Percentiles rank a stretch among this genome's conserved stretches.
Evolutionary conservation across 129 eudicot species (phyloP).

Genomic region (Chrysanthemum seticuspe): DNA sequence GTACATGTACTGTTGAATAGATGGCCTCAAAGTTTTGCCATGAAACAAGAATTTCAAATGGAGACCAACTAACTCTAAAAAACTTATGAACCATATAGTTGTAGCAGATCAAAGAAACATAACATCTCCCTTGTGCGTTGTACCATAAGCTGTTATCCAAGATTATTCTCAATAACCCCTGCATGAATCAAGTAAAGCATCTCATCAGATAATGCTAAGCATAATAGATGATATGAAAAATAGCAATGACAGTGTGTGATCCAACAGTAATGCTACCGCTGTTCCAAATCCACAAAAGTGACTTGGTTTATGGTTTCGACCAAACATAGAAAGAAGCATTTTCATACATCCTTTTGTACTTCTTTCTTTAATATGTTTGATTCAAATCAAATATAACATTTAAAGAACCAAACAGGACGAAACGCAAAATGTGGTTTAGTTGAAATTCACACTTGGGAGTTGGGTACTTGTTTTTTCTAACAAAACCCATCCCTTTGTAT

Average conservation of each 20-base stretch:
- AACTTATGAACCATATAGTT: background rate
- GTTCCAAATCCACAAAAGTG: background rate
- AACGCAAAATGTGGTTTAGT: too few species aligned
- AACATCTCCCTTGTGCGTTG: slow-evolving; percentile 11
- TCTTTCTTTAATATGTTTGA: too few species aligned
- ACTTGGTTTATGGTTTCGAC: background rate
- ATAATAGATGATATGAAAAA: background rate
- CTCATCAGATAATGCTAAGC: background rate
- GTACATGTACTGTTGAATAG: background rate
- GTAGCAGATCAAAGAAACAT: slow-evolving; percentile 9
- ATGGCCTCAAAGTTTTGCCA: slow-evolving; percentile 9
- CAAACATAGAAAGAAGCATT: too few species aligned
- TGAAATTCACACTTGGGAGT: too few species aligned
- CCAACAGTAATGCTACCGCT: background rate
- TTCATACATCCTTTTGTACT: too few species aligned
- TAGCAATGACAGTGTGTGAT: background rate
- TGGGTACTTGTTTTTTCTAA: too few species aligned
- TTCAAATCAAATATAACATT: too few species aligned
- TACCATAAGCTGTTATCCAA: slow-evolving; percentile 1
- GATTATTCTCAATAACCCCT: slow-evolving; percentile 36
- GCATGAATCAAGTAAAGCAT: slow-evolving; percentile 1
- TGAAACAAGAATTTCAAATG: background rate
- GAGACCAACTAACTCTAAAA: slow-evolving; percentile 2
- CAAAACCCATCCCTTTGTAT: too few species aligned
- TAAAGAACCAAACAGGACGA: too few species aligned